Percentiles rank a stretch among this genome's conserved stretches.
Evolutionary conservation across 2,329 filamentous ascomycete species (phyloP).

Genomic region (Scytalidium lignicola): DNA sequence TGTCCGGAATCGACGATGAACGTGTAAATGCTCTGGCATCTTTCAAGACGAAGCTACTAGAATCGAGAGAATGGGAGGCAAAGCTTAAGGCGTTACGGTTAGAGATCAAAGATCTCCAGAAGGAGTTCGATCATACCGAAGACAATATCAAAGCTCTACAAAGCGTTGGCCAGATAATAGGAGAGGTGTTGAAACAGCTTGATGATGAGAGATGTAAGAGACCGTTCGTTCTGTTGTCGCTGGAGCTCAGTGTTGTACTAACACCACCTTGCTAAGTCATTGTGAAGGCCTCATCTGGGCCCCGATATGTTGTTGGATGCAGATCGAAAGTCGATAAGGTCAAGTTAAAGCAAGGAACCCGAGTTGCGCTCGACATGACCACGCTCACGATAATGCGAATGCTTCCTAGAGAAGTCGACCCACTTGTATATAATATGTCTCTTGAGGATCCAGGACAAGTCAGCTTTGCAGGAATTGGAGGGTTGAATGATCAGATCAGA

Average conservation of each 20-base stretch:
- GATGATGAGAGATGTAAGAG: slow-evolving; percentile 94
- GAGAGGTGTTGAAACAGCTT: slow-evolving; percentile 96
- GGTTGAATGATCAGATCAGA: slow-evolving; percentile 95
- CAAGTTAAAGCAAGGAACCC: slow-evolving; percentile 96
- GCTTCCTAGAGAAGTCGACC: slow-evolving; percentile 96
- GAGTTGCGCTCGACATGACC: slow-evolving; percentile 97
- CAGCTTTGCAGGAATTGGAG: slow-evolving; percentile 96
- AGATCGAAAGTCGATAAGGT: slow-evolving; percentile 96
- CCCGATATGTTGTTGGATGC: slow-evolving; percentile 96
- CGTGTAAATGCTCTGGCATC: slow-evolving; percentile 66
- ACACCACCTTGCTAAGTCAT: slow-evolving; percentile 60
- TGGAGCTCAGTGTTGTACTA: slow-evolving; percentile 9
- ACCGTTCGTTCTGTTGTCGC: neutral
- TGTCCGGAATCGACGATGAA: slow-evolving; percentile 39
- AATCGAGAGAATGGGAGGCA: slow-evolving; percentile 97
- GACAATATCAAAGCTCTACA: slow-evolving; percentile 99
- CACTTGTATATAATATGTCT: slow-evolving; percentile 99
- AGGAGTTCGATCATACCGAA: slow-evolving; percentile 93
- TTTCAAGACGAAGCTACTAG: slow-evolving; percentile 78
- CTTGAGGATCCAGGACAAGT: slow-evolving; percentile 96
- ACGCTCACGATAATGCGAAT: slow-evolving; percentile 99
- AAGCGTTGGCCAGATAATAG: slow-evolving; percentile 98
- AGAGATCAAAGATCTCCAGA: slow-evolving; percentile 93
- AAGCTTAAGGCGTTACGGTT: slow-evolving; percentile 92
- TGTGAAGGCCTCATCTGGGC: slow-evolving; percentile 95